A percentile compares a stretch with the other conserved stretches of the same genome.
phyloP scores from a whole-genome alignment of 1,284 basidiomycete genomes.

The Takashimella koratensis region DNA sequence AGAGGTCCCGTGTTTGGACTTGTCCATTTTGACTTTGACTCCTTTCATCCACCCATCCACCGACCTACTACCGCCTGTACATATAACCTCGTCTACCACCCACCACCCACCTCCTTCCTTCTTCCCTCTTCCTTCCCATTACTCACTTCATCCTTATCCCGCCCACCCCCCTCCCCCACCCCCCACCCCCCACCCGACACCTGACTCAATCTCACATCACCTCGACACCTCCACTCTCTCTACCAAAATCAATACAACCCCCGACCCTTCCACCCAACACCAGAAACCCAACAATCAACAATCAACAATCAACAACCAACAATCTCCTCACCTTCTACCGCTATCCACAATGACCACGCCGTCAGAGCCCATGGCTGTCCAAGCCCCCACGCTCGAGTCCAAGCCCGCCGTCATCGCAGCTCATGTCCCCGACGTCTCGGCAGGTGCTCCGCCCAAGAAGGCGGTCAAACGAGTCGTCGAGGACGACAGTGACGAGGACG shows the following conservation, averaged over 20 bases:
- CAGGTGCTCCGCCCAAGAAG: too few species aligned
- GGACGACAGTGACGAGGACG: conserved; percentile 35
- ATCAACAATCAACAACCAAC: too few species aligned
- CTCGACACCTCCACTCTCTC: background rate
- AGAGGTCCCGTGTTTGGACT: too few species aligned
- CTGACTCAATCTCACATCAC: background rate
- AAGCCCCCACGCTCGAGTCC: conserved; percentile 13
- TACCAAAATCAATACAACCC: background rate
- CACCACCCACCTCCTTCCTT: too few species aligned
- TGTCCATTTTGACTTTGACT: background rate
- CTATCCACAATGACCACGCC: conserved; percentile 1
- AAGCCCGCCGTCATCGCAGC: conserved; percentile 7
- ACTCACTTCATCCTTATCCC: background rate
- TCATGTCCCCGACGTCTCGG: conserved; percentile 9
- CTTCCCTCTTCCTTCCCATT: too few species aligned
- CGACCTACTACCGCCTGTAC: background rate
- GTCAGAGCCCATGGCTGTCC: conserved; percentile 2
- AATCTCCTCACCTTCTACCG: background rate
- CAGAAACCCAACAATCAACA: too few species aligned
- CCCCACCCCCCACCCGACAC: background rate
- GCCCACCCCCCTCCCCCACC: background rate
- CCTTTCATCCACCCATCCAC: background rate
- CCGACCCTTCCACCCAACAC: too few species aligned
- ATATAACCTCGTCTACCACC: background rate
- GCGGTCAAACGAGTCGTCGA: background rate